Evolutionary conservation across 495 filamentous ascomycete genomes (phyloP), one percentile per base, ranked within the genome.

Genomic region (Neurospora sp.): DNA sequence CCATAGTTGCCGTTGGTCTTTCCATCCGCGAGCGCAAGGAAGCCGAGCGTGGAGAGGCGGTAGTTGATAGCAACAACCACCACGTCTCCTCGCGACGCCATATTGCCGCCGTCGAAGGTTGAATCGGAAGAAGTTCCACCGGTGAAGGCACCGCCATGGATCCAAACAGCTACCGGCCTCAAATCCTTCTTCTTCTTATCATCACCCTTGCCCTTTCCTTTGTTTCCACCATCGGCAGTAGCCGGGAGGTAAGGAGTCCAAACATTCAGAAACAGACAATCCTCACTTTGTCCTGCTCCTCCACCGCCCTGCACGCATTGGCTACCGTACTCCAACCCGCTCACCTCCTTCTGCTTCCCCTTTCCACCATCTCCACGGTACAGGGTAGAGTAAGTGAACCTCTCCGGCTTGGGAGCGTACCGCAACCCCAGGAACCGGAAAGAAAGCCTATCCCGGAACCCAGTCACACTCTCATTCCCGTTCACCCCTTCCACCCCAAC

Each of bases 11-110:
- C 88, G 70, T 85, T 88, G 12, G 81, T 88, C 44, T 76, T 82
- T 76, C 82, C 80, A 72, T 85, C 82, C 4, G 82, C 75, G 35
- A 85, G 76, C 0, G 83, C 83, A 10, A 85, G 76, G 72, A 91
- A 93, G 8, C 91, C 91, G 18, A 93, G 86, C 1, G 89, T 84
- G 5, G 82, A 84, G 11, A 92, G 78, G 7, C 91, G 87, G 75
- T 93, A 93, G 79, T 89, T 89, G 73, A 91, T 87, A 74, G 87
- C 86, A 20, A 92, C 86, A 16, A 90, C 76, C 23, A 92, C 86
- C 44, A 88, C 84, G 74, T 90, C 85, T 23, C 85, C 85, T 12
- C 88, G 83, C 59, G 90, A 79, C 75, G 77, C 79, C 23, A 84
- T 79, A 74, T 82, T 82, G 4, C 83, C 85, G 41, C 81, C 82